Evolutionary conservation across 2,329 filamentous ascomycete genomes (phyloP), one percentile per base, ranked within the genome.

Genomic region (Scedosporium dehoogii): DNA sequence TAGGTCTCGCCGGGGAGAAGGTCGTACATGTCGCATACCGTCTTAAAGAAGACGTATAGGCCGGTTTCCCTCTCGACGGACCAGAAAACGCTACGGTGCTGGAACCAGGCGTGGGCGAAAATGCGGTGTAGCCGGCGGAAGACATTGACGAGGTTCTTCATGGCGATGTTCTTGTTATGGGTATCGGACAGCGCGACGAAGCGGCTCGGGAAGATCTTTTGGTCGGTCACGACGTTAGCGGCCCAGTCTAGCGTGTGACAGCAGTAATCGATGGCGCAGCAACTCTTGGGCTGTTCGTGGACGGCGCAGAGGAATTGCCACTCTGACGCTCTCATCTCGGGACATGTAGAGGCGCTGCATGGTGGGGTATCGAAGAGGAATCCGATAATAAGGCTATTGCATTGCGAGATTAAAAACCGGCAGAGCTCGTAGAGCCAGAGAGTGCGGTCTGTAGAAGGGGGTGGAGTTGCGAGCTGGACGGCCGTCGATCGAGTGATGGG

Each of bases 241-340:
- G 94, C 94, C 91, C 93, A 97, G 77, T 99, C 94, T 53, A 99
- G 86, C 0, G 94, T 99, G 73, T 99, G 94, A 73, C 93, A 97
- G 81, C 92, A 97, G 78, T 99, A 99, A 76, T 99, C 94, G 71
- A 99, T 97, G 60, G 94, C 94, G 75, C 93, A 97, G 79, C 94
- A 99, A 69, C 89, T 90, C 77, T 97, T 97, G 58, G 94, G 94
- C 59, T 92, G 89, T 72, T 97, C 93, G 73, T 99, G 94, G 3
- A 97, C 94, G 59, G 94, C 94, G 77, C 94, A 99, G 58, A 99
- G 85, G 71, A 97, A 99, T 76, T 99, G 94, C 94, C 94, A 99
- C 78, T 99, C 93, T 33, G 90, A 94, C 2, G 94, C 94, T 71
- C 94, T 92, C 94, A 99, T 99, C 76, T 99, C 94, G 38, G 92